Evolutionary conservation across 108 stramenopile genomes (phyloP), one percentile per base, ranked within the genome.

Genomic region (Nitzschia inconspicua): DNA sequence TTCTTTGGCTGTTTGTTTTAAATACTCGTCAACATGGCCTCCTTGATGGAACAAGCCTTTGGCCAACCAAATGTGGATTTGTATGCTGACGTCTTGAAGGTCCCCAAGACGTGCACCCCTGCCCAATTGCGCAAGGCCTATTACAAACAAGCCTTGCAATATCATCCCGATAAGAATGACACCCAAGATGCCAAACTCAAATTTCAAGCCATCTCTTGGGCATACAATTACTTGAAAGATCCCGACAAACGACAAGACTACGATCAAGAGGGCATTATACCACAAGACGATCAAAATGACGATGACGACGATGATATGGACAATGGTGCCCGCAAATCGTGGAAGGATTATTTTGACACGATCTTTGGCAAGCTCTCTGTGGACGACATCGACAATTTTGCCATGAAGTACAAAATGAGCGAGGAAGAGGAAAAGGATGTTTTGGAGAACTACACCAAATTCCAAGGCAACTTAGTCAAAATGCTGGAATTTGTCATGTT

Each of bases 381-480:
- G 1, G 60, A 68, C 19, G 72, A 89, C 29, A 93, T 93, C 56
- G 84, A 89, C 57, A 67, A 70, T 4, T 93, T 93, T 66, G 77
- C 77, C 20, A 44, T 60, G n/a, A 85, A 86, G 40, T 93, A 93
- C 77, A 93, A 93, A 48, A 84, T 87, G 65, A 83, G 82, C 10
- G 81, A 87, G 28, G 91, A 93, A 64, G 91, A 93, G 60, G 77
- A 79, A 56, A 40, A 55, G 13, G 91, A 93, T 75, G 91, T 93
- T 6, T 42, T 93, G 23, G 63, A 79, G 46, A 75, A 87, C 55
- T 93, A 87, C 49, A 28, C 54, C 6, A 70, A 79, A 30, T 86
- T 84, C 41, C 60, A 76, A 66, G 91, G 68, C 3, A 72, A 87
- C 72, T 66, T 89, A 58, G 68, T 59, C 28, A 85, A 85, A 62